A percentile compares a stretch with the other conserved stretches of the same genome.
phyloP scores from a whole-genome alignment of 805 yeast genomes.

The Wickerhamiella dianesei region DNA sequence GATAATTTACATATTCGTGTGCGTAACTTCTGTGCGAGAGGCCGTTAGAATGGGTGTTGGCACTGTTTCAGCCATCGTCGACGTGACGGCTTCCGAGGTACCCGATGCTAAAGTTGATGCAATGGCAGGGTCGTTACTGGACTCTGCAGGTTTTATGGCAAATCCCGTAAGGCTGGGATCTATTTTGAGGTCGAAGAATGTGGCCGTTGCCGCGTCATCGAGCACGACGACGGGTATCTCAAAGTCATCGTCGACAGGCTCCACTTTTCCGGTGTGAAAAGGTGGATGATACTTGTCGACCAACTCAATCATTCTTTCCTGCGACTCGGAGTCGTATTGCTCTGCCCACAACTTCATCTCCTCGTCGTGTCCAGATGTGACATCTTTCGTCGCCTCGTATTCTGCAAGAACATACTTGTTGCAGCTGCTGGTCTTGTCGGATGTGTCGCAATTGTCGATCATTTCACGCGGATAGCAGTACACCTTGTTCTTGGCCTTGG shows the following conservation, averaged over 20 bases:
- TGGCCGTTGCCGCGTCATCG: neutral
- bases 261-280: neutral
- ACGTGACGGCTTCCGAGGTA: too few species aligned
- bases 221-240: neutral
- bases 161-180: neutral
- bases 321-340: neutral
- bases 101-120: too few species aligned
- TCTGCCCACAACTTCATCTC: neutral
- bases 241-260: neutral
- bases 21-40: too few species aligned
- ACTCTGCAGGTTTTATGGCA: too few species aligned
- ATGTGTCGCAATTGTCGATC: slow-evolving; percentile 3
- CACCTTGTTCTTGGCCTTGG: slow-evolving; percentile 1
- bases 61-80: too few species aligned
- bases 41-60: too few species aligned
- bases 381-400: slow-evolving; percentile 3
- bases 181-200: neutral
- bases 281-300: neutral
- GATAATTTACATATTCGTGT: too few species aligned
- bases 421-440: slow-evolving; percentile 7
- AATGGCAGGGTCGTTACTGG: too few species aligned
- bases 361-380: slow-evolving; percentile 3
- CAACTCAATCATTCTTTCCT: neutral
- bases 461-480: slow-evolving; percentile 9
- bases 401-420: slow-evolving; percentile 5